These are phyloP conservation scores for Tylopilus rubrobrunneus DNA, from an alignment of 768 basidiomycete species.

Conservation along the genomic window DNA sequence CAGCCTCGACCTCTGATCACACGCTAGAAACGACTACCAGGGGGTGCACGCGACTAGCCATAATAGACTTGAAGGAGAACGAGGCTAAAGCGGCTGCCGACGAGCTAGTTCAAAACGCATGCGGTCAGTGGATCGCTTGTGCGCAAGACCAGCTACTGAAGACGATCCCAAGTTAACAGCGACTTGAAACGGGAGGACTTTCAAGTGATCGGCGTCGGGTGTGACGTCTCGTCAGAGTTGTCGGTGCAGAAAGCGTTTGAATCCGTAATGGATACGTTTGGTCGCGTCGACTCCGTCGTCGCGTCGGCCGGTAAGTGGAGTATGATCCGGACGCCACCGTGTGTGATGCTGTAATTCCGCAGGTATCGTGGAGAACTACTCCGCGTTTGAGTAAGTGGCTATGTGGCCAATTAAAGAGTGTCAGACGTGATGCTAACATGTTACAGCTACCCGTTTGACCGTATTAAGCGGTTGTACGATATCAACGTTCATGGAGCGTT, in stretches of 20 bases:
- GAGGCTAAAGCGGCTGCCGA: constrained; percentile 66
- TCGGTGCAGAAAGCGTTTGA: constrained; percentile 73
- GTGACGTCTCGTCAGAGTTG: constrained; percentile 83
- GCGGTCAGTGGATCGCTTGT: constrained; percentile 36
- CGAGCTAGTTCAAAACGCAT: constrained; percentile 58
- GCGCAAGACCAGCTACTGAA: constrained; percentile 27
- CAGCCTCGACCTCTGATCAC: background rate
- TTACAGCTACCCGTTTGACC: constrained; percentile 79
- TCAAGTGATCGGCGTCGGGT: constrained; percentile 71
- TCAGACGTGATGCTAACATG: background rate
- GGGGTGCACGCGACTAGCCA: constrained; percentile 75
- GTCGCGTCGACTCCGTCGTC: constrained; percentile 77
- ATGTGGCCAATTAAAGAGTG: constrained; percentile 20
- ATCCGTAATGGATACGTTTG: constrained; percentile 58
- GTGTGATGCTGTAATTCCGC: constrained; percentile 5
- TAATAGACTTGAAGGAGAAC: constrained; percentile 74
- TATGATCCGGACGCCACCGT: constrained; percentile 8
- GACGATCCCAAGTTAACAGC: constrained; percentile 46
- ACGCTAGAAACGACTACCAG: constrained; percentile 34
- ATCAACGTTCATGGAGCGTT: constrained; percentile 94
- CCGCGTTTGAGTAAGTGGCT: constrained; percentile 77
- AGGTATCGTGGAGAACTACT: constrained; percentile 87
- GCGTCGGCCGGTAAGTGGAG: constrained; percentile 73
- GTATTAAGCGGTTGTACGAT: constrained; percentile 79
- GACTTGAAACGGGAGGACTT: constrained; percentile 53